Evolutionary conservation across 116 monocot genomes (phyloP), one percentile per base, ranked within the genome.

Genomic region (Iris pallida): DNA sequence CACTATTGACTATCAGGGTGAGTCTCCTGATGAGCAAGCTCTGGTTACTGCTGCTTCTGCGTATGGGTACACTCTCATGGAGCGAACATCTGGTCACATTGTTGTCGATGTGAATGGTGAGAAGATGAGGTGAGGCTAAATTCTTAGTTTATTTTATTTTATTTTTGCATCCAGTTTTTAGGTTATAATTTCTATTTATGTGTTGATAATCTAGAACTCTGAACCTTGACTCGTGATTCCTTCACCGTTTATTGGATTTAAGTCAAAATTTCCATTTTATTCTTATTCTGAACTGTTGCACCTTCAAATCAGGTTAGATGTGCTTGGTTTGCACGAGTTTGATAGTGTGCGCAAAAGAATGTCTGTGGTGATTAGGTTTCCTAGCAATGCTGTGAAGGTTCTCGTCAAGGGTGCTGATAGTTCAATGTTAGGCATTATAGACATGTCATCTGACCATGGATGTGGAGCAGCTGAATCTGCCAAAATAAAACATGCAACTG

Each of bases 1-100:
- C 65, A 65, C 13, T 57, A 82, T 94, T 66, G 79, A 90, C 16
- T 94, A 94, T 74, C 94, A 94, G 76, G 94, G 94, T 44, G 94
- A 94, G 73, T 94, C 94, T 56, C 94, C 94, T 72, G 94, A 94
- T 90, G 94, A 94, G 71, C 94, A 85, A 74, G 94, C 94, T 58
- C 79, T 94, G 64, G 94, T 94, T 61, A 78, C 71, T 78, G 94
- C 94, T 71, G 94, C 90, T 42, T 69, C 90, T 70, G 80, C 87
- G 47, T 87, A 94, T 79, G 87, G 94, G 16, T 94, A 87, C 74
- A 90, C 85, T 56, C 94, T 94, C 14, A 63, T 94, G 69, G 90
- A 94, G 64, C 83, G 94, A 41, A 94, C 94, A 53, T 87, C 94
- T 66, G 94, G 94, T 13, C 94, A 94, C 55, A 81, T 94, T 78